Base-by-base conservation (phyloP, 306 rosid species). In the Cyamopsis tetragonoloba region DNA sequence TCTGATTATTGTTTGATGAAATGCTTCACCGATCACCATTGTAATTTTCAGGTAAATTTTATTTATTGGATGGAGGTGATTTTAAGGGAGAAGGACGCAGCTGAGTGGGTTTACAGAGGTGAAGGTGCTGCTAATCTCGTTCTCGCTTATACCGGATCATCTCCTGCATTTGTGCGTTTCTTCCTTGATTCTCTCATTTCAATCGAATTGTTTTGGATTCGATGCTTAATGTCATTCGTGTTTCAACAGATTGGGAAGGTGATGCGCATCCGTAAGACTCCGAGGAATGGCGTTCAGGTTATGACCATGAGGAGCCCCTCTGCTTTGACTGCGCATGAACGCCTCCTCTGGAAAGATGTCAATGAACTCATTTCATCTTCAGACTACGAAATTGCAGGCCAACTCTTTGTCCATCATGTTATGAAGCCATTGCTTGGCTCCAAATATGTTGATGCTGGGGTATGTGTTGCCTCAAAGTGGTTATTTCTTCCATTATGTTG, bases 41-140 rank as follows among this genome's bases (percentile, higher is more conserved):
- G 6, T 5, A 3, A 23, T 46, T 64, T 28, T 42, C 62, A 76
- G 89, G 39, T 42, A 57, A 24, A 19, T n/a, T n/a, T n/a, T n/a
- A 24, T 1, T 27, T 22, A 23, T 61, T 51, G 47, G 38, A 90
- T 88, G 97, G 96, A 79, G 80, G 44, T 70, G 46, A 43, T 65
- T 73, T 62, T 90, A 38, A 66, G 67, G 14, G 60, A 63, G 50
- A 65, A 77, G 19, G 88, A 95, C 19, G 92, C 92, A 22, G 80
- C 38, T 74, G 82, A 85, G 32, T 91, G 96, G 96, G 78, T 71
- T 72, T 90, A 90, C 77, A 82, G 89, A 79, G 99, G 99, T 63
- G 99, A 95, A 88, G 99, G 99, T 70, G 96, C 97, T 70, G 91
- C 86, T 18, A 95, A 95, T 82, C 77, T 95, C 37, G 95, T 91